Base-by-base conservation (phyloP, 306 rosid species). In the Pyrus betulifolia region DNA sequence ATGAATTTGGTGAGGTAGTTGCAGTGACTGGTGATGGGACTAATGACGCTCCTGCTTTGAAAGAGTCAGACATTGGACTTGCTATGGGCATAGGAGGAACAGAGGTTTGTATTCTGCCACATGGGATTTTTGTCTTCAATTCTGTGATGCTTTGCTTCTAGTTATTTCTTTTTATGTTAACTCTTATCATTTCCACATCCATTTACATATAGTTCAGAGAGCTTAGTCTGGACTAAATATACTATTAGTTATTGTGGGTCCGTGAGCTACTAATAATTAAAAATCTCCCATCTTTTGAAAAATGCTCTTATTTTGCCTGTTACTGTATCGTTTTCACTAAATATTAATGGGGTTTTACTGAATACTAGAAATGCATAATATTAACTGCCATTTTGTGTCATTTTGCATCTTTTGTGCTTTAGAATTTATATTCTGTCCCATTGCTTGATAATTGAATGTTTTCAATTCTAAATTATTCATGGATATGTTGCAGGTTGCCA, bases 11-110 rank as follows among this genome's bases (percentile, higher is more conserved):
- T 10, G 99, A 95, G 87, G 92, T 95, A 49, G 97, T 95, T 60
- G 97, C 99, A 38, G 99, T 95, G 71, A 95, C 97, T 44, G 99
- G 99, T 0, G 99, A 95, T 80, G 99, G 99, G 79, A 92, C 96
- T 72, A 92, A 92, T 62, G 99, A 95, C 61, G 99, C 99, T 65
- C 99, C 97, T 72, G 99, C 99, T 71, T 81, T 95, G 88, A 92
- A 79, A 69, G 99, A 95, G 84, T 74, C 99, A 49, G 97, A 95
- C 86, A 95, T 95, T 71, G 99, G 99, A 82, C 97, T 95, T 80
- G 93, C 99, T 60, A 95, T 95, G 99, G 99, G 99, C 75, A 92
- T 95, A 82, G 97, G 97, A 30, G 99, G 99, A 80, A 92, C 97
- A 1, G 97, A 95, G 97, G 99, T 92, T 22, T 52, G 83, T 81